Conservation (phyloP, 1,139 yeast species). For the Kodamaea fungicola region DNA sequence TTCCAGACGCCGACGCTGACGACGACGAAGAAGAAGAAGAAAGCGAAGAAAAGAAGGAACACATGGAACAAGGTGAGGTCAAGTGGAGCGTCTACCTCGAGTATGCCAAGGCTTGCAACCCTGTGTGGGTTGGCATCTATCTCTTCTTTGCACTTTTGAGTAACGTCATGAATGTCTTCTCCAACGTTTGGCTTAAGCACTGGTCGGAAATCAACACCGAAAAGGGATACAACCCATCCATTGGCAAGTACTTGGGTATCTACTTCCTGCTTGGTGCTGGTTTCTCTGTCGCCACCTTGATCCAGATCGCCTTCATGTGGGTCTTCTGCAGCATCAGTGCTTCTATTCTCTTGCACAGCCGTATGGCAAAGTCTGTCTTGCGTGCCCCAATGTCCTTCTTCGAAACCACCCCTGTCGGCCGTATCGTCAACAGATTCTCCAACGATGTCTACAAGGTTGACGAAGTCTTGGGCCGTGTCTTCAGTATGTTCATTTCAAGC, state of each 20-base stretch:
- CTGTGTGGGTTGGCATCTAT: slow-evolving; percentile 60
- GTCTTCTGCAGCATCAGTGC: slow-evolving; percentile 82
- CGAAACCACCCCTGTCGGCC: slow-evolving; percentile 95
- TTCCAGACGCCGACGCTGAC: neutral
- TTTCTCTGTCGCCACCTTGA: slow-evolving; percentile 53
- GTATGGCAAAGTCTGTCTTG: slow-evolving; percentile 76
- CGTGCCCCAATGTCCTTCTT: slow-evolving; percentile 97
- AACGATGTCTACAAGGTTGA: slow-evolving; percentile 92
- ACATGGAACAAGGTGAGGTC: slow-evolving; percentile 89
- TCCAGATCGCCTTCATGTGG: slow-evolving; percentile 74
- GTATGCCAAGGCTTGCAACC: slow-evolving; percentile 86
- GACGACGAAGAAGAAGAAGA: slow-evolving; percentile 36
- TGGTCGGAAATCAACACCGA: slow-evolving; percentile 91
- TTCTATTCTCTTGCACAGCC: slow-evolving; percentile 70
- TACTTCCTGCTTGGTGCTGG: slow-evolving; percentile 74
- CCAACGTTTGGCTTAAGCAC: slow-evolving; percentile 90
- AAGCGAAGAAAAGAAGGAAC: slow-evolving; percentile 58
- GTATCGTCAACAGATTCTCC: slow-evolving; percentile 90
- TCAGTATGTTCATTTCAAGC: slow-evolving; percentile 77
- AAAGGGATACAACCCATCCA: slow-evolving; percentile 67
- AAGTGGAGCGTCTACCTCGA: slow-evolving; percentile 82
- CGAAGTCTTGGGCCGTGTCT: slow-evolving; percentile 79
- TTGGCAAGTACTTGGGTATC: slow-evolving; percentile 65
- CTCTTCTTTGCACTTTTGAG: slow-evolving; percentile 50
- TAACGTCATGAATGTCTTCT: slow-evolving; percentile 49